phyloP scores from a whole-genome alignment of 2,329 filamentous ascomycete species.

The Leptographium procerum region DNA sequence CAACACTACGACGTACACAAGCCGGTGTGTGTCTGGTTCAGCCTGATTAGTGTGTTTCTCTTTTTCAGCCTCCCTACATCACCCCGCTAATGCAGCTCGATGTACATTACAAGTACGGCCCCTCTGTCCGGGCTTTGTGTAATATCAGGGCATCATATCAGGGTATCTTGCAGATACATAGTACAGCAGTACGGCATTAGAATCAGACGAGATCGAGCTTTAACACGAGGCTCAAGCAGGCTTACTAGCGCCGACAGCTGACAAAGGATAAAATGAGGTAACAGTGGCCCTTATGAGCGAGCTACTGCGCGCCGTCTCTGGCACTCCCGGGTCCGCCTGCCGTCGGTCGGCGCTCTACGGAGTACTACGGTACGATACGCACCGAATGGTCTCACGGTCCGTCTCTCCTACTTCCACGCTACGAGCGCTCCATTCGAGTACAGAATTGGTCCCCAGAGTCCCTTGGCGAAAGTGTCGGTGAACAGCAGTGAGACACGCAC shows the following conservation, averaged over 20 bases:
- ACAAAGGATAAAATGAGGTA: background rate
- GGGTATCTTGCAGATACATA: background rate
- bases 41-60: background rate
- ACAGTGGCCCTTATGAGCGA: background rate
- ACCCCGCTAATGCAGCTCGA: background rate
- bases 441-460: background rate
- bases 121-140: no score
- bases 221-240: background rate
- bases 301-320: background rate
- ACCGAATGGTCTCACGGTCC: background rate
- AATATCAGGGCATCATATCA: no score
- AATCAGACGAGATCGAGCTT: background rate
- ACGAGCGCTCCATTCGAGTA: background rate
- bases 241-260: background rate
- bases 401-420: background rate
- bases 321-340: background rate
- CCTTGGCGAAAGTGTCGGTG: background rate
- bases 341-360: background rate
- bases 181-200: background rate
- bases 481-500: background rate
- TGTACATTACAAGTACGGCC: no score
- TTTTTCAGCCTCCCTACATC: background rate
- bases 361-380: background rate
- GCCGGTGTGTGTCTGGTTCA: background rate
- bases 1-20: background rate